These are phyloP conservation scores for Pistacia vera DNA, from an alignment of 345 rosid genomes.

Conservation along the genomic window DNA sequence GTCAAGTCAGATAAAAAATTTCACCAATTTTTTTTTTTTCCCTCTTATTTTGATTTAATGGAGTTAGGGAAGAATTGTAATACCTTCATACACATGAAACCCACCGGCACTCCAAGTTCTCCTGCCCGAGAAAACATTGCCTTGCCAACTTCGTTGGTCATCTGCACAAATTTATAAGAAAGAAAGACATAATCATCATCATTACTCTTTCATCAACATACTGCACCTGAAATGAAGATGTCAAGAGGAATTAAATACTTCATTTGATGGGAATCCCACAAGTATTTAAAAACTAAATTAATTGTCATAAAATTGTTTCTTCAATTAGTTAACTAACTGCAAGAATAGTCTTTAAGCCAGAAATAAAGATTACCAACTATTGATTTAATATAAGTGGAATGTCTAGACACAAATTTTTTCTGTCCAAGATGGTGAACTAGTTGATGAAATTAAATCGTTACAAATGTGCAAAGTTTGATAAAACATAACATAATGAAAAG, in stretches of 20 bases:
- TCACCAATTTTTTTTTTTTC: not conserved
- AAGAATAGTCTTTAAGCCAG: not conserved
- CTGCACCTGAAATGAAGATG: not conserved
- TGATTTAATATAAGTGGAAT: not conserved
- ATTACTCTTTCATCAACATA: not conserved
- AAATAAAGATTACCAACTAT: not conserved
- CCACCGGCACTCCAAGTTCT: constrained; percentile 86
- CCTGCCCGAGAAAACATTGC: constrained; percentile 88
- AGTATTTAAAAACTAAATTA: not conserved
- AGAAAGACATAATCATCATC: not conserved
- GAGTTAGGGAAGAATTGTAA: not conserved
- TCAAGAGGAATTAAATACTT: not conserved
- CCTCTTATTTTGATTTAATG: constrained; percentile 1
- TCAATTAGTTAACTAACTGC: too few relatives aligned
- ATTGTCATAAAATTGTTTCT: not conserved
- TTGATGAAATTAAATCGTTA: not conserved
- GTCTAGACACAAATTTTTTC: not conserved
- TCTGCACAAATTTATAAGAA: constrained; percentile 41
- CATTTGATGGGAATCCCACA: not conserved
- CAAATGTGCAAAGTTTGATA: not conserved
- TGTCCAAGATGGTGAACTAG: not conserved
- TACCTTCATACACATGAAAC: constrained; percentile 98
- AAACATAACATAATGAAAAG: not conserved
- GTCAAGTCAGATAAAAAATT: not conserved
- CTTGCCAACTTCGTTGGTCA: constrained; percentile 89